Conservation (phyloP, 2,329 filamentous ascomycete genomes). For the Ophiostoma quercus region DNA sequence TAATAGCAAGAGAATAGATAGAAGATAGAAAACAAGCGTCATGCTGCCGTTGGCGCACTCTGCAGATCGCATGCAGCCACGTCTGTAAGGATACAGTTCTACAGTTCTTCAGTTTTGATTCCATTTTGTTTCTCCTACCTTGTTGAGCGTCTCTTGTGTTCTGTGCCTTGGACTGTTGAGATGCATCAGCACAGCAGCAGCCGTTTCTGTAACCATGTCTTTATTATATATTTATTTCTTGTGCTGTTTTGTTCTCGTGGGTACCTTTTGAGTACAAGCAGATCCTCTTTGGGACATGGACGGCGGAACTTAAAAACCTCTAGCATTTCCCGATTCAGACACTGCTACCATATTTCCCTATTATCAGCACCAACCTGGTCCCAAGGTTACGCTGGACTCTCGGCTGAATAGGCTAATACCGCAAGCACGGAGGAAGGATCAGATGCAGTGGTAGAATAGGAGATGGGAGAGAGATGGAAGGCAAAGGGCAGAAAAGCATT, state of each 20-base stretch:
- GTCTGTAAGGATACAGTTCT: neutral
- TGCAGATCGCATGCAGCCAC: neutral
- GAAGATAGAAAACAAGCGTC: neutral
- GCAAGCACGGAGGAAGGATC: constrained; percentile 6
- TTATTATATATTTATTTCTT: neutral
- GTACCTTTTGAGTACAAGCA: neutral
- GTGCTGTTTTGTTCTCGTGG: neutral
- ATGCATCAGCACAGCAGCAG: neutral
- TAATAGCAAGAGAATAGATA: neutral
- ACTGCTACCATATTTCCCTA: neutral
- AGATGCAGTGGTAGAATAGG: neutral
- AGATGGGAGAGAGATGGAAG: neutral
- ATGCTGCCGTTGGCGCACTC: neutral
- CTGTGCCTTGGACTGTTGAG: neutral
- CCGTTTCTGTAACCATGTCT: neutral
- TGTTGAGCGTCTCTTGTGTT: neutral
- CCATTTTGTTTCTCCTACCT: neutral
- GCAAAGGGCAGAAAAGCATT: neutral
- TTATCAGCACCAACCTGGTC: constrained; percentile 1
- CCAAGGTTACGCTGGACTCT: constrained; percentile 1
- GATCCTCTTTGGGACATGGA: neutral
- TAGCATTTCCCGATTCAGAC: constrained; percentile 1
- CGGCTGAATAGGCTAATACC: constrained; percentile 11
- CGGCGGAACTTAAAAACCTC: neutral
- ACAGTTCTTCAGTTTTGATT: neutral